Conservation (phyloP, 768 basidiomycete species). For the Lentinula boryana region DNA sequence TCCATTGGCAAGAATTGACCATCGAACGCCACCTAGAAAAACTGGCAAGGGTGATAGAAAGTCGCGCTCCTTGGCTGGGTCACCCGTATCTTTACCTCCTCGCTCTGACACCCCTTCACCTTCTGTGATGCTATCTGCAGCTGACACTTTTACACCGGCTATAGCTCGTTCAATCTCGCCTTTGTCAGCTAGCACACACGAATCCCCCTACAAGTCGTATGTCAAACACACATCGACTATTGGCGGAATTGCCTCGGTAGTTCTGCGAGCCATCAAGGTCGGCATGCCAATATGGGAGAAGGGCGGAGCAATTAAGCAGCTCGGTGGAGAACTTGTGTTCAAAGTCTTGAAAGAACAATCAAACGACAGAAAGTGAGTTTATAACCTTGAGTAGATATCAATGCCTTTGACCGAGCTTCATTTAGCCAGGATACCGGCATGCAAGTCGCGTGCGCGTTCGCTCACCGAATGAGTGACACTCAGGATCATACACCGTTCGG, state of each 20-base stretch:
- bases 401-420: conserved; percentile 34
- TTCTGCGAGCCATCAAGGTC: conserved; percentile 61
- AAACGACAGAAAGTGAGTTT: not conserved
- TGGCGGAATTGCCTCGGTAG: conserved; percentile 68
- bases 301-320: conserved; percentile 69
- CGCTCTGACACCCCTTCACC: not conserved
- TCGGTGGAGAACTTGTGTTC: conserved; percentile 83
- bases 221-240: conserved; percentile 54
- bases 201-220: conserved; percentile 33
- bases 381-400: not conserved
- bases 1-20: not conserved
- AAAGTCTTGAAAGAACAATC: conserved; percentile 35
- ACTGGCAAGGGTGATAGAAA: conserved; percentile 4
- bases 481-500: conserved; percentile 70
- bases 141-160: conserved; percentile 1
- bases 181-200: conserved; percentile 7
- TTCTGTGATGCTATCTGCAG: not conserved
- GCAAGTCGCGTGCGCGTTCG: conserved; percentile 45
- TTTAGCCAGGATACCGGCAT: not conserved
- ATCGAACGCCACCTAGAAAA: not conserved
- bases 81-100: not conserved
- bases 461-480: conserved; percentile 80
- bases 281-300: conserved; percentile 81
- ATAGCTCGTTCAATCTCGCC: conserved; percentile 10
- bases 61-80: not conserved